Conservation (phyloP, 768 basidiomycete genomes). For the Coprinopsis strossmayeri region DNA sequence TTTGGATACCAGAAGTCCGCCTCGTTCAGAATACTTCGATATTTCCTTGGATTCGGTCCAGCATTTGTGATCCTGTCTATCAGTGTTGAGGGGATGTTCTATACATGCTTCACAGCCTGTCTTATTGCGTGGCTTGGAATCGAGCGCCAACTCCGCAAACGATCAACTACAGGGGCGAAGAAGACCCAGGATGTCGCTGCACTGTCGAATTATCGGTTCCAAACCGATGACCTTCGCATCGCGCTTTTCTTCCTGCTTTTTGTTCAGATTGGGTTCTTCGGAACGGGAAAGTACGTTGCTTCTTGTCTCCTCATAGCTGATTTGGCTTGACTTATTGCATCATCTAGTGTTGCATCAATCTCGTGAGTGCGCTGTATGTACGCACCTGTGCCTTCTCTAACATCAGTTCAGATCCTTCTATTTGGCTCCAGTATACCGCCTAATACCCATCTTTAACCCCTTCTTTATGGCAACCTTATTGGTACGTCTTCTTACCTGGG, state of each 20-base stretch:
- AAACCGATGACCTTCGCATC: conserved; percentile 59
- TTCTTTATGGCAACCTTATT: conserved; percentile 75
- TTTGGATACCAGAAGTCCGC: conserved; percentile 28
- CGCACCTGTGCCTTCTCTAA: background rate
- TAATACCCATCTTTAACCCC: conserved; percentile 81
- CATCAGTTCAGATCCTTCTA: conserved; percentile 59
- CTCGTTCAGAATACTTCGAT: conserved; percentile 46
- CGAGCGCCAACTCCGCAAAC: conserved; percentile 33
- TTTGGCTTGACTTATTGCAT: background rate
- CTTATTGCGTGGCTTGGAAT: conserved; percentile 63
- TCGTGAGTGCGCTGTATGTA: conserved; percentile 40
- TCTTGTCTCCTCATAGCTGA: background rate
- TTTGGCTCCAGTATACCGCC: conserved; percentile 79
- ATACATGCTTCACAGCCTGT: conserved; percentile 56
- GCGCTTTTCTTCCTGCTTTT: conserved; percentile 83
- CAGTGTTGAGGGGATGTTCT: conserved; percentile 78
- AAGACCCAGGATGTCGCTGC: background rate
- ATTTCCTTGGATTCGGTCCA: conserved; percentile 67
- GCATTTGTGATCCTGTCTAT: conserved; percentile 79
- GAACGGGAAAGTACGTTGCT: conserved; percentile 67
- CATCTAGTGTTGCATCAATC: conserved; percentile 68
- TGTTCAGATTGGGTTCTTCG: conserved; percentile 83
- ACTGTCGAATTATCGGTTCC: conserved; percentile 33
- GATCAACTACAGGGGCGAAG: background rate
- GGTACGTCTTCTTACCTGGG: no score